Evolutionary conservation across 140 eudicot species (phyloP).

Genomic region (Stevia rebaudiana): DNA sequence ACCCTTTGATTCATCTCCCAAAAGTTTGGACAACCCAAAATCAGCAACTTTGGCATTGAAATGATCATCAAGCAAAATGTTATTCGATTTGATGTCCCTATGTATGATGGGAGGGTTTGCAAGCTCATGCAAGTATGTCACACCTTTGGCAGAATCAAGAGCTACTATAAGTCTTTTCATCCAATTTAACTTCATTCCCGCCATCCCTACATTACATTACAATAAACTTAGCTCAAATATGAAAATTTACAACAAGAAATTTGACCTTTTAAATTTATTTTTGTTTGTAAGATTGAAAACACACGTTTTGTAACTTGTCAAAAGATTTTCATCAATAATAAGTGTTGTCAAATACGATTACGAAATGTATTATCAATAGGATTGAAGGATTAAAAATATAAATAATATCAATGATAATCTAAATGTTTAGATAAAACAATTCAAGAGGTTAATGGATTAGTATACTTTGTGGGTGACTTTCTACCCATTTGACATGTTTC

Average conservation of each 20-base stretch:
- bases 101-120: constrained; percentile 93
- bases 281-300: background rate
- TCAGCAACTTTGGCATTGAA: constrained; percentile 86
- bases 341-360: no score
- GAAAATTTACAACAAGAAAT: background rate
- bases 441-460: no score
- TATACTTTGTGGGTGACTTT: background rate
- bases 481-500: background rate
- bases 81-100: constrained; percentile 69
- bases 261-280: background rate
- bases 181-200: constrained; percentile 55
- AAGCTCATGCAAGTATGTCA: constrained; percentile 74
- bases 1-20: constrained; percentile 58
- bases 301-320: no score
- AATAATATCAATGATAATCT: no score
- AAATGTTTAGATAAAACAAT: no score
- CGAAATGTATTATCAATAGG: no score
- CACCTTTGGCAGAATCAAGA: constrained; percentile 83
- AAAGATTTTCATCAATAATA: no score
- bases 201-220: constrained; percentile 40
- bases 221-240: no score
- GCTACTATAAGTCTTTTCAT: constrained; percentile 51
- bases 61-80: constrained; percentile 60
- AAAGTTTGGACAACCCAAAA: constrained; percentile 71
- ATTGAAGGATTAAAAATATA: background rate